phyloP scores from a whole-genome alignment of 169 alveolate genomes.

The Plasmodium berghei region DNA sequence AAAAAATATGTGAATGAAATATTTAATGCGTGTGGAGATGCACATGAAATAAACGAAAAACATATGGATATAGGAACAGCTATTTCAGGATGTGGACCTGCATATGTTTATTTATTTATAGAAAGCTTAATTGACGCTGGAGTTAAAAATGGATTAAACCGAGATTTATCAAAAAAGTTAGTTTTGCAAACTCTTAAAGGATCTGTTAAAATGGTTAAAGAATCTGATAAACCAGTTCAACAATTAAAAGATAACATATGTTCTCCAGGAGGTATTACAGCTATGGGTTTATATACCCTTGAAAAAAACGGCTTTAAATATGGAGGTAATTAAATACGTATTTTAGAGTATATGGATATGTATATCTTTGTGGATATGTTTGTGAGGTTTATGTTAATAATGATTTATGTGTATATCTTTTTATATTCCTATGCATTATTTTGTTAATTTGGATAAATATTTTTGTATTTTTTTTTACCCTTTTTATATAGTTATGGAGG shows the following conservation, averaged over 20 bases:
- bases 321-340: slow-evolving; percentile 50
- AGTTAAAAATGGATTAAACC: slow-evolving; percentile 79
- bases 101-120: slow-evolving; percentile 79
- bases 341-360: background rate
- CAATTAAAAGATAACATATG: slow-evolving; percentile 80
- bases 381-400: background rate
- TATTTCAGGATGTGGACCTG: slow-evolving; percentile 80
- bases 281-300: slow-evolving; percentile 78
- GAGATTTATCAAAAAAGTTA: slow-evolving; percentile 73
- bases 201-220: slow-evolving; percentile 56
- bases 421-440: background rate
- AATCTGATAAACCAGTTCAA: slow-evolving; percentile 70
- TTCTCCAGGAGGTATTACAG: slow-evolving; percentile 85
- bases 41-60: slow-evolving; percentile 60
- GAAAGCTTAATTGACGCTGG: slow-evolving; percentile 84
- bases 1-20: slow-evolving; percentile 26
- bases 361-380: background rate
- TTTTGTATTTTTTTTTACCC: background rate
- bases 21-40: slow-evolving; percentile 54
- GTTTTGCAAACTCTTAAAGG: slow-evolving; percentile 78
- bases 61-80: slow-evolving; percentile 68
- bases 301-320: slow-evolving; percentile 79
- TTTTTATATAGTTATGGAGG: slow-evolving; percentile 59
- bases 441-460: background rate
- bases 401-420: background rate